Percentiles rank a stretch among this genome's conserved stretches.
Conservation (phyloP, 805 yeast species). For the Candida suzukii region DNA sequence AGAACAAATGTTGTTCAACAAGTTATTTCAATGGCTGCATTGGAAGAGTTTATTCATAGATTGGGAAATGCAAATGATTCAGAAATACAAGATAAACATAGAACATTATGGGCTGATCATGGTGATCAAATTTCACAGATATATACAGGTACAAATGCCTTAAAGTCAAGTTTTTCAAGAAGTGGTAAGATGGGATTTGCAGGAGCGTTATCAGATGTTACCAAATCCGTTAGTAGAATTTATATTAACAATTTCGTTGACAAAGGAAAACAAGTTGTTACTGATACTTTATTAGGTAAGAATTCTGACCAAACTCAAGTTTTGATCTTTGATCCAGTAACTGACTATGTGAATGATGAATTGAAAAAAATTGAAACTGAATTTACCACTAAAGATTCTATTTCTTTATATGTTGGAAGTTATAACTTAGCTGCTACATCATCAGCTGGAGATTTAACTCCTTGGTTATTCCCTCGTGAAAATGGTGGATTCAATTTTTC, state of each 20-base stretch:
- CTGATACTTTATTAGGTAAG: constrained; percentile 80
- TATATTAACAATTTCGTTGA: constrained; percentile 95
- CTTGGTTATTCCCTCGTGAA: constrained; percentile 77
- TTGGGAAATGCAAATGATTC: constrained; percentile 24
- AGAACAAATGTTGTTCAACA: constrained; percentile 88
- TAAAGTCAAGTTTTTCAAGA: constrained; percentile 90
- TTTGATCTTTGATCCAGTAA: constrained; percentile 76
- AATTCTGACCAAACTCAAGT: constrained; percentile 67
- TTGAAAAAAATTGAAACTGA: constrained; percentile 40
- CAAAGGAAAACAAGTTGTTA: constrained; percentile 81
- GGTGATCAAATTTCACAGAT: constrained; percentile 96
- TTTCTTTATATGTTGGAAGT: constrained; percentile 73
- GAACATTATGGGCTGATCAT: constrained; percentile 94
- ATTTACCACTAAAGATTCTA: constrained; percentile 55
- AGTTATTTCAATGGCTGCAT: constrained; percentile 66
- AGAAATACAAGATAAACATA: constrained; percentile 67
- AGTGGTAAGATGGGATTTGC: constrained; percentile 95
- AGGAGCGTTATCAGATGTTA: constrained; percentile 94
- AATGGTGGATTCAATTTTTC: constrained; percentile 37
- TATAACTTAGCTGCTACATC: constrained; percentile 78
- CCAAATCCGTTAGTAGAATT: constrained; percentile 91
- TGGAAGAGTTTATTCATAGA: constrained; percentile 45
- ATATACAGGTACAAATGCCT: constrained; percentile 96
- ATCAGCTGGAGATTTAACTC: constrained; percentile 48
- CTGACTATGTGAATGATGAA: constrained; percentile 71